Evolutionary conservation across 2,329 filamentous ascomycete species (phyloP), one percentile per base, ranked within the genome.

Genomic region (Claviceps sp.): DNA sequence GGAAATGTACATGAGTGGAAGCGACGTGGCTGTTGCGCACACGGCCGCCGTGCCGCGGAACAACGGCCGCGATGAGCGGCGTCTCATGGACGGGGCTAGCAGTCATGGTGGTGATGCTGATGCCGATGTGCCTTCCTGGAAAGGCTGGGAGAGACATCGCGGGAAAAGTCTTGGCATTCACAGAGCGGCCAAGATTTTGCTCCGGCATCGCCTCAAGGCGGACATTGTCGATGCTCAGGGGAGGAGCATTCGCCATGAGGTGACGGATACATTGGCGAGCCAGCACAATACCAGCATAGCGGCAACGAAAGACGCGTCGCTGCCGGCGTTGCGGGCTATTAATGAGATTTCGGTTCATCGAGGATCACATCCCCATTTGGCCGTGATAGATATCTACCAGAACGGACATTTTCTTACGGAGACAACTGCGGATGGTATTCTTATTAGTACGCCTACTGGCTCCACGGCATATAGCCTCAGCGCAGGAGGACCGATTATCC

Each of bases 381-480:
- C 89, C 40, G 84, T 95, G 58, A 87, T 98, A 58, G 88, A 95
- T 62, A 87, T 98, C 44, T 93, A 83, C 61, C 85, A 97, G 54
- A 90, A 90, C 60, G 85, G 87, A 37, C 82, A 89, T 51, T 94
- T 93, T 61, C 74, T 98, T 46, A 98, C 93, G 1, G 89, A 95
- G 65, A 91, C 89, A 1, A 90, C 95, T 13, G 91, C 90, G 1
- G 93, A 98, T 65, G 93, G 93, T 49, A 94, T 98, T 67, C 85
- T 97, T 45, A 82, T 97, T 54, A 89, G 86, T 56, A 96, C 91
- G 0, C 93, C 93, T 0, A 98, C 93, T 0, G 93, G 93, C 2
- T 94, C 87, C 42, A 98, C 93, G 0, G 93, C 93, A 0, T 98
- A 98, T 71, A 93, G 86, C 54, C 76, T 98, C n/a, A 93, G 86